Base-by-base conservation (phyloP, 495 filamentous ascomycete species). In the Coniosporium apollinis region DNA sequence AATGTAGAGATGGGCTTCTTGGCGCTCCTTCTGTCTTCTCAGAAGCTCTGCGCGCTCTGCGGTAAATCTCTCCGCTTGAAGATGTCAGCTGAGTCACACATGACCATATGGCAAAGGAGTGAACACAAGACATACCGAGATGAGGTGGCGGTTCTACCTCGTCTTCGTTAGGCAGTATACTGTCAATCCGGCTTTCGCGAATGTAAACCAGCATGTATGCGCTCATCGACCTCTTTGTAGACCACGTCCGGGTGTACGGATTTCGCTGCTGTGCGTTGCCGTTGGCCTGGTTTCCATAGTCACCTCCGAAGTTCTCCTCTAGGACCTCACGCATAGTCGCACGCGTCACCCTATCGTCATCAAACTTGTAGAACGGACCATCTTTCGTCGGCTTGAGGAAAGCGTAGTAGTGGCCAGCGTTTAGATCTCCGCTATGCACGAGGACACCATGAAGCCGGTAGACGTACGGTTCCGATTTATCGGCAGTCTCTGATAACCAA, bases 121-220 rank as follows among this genome's bases (percentile, higher is more conserved):
- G 9, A 17, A 4, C 2, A 39, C 22, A 16, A 18, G 17, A 54
- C 67, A 53, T 69, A 75, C 74, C 76, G 36, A 99, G 78, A 58
- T 96, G 87, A 31, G 63, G 48, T 10, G 89, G 89, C 15, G 82
- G 76, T 47, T 93, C 83, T 1, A 77, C 70, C 29, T 74, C 62
- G 9, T 70, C 66, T 26, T 89, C 75, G 0, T 76, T 69, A 31
- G 75, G 69, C 34, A 97, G 68, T 37, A 94, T 75, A 42, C 77
- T 66, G 48, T 93, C 83, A 22, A 82, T 55, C 29, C 76, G 69
- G 32, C 74, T 79, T 57, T 94, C 82, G 19, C 91, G 78, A 42
- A 96, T 76, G 51, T 99, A 99, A 10, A 99, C 91, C 59, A 99
- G 57, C 89, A 99, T 99, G 61, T 99, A 99, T 11, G 89, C 91